Evolutionary conservation across 305 asterid species (phyloP), one percentile per base, ranked within the genome.

Genomic region (Euphrasia arctica): DNA sequence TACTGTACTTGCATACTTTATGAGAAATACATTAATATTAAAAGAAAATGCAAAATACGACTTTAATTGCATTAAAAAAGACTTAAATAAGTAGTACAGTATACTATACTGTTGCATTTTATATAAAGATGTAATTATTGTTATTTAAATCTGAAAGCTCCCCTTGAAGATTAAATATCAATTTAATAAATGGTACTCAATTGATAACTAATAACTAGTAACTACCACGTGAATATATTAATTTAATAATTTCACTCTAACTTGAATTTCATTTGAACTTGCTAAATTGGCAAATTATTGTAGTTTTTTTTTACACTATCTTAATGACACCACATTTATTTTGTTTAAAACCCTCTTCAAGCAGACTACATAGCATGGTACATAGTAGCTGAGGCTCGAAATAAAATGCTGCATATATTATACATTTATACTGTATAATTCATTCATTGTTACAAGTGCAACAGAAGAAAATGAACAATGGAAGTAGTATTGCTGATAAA

Each of bases 401-500:
- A 47, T 67, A 58, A 58, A 68, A 54, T 31, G 42, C 62, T 47
- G 64, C 68, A 55, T 54, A 41, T 15, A 74, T 64, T 67, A 64
- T 65, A 36, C 9, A 8, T 8, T 39, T 39, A 39, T 25, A 25
- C 27, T 25, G 27, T 25, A 25, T 25, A 25, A 25, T 25, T 25
- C 27, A 25, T 39, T 8, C 50, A 28, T 28, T 54, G 31, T 34
- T 66, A 65, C 67, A 70, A 52, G 25, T 34, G 64, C 51, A 60
- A 48, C 13, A 15, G 47, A 74, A 31, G 48, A 56, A 66, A 60
- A 47, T 48, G 41, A 64, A 66, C 70, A 54, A 12, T 52, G 62
- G 51, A 47, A 7, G 41, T 54, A 7, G 41, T 54, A 54, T 1
- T 10, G 12, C 11, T 6, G 36, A 58, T 32, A 18, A 57, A 62